These are phyloP conservation scores for Nemania serpens DNA, from an alignment of 2,329 filamentous ascomycete species.

Conservation along the genomic window DNA sequence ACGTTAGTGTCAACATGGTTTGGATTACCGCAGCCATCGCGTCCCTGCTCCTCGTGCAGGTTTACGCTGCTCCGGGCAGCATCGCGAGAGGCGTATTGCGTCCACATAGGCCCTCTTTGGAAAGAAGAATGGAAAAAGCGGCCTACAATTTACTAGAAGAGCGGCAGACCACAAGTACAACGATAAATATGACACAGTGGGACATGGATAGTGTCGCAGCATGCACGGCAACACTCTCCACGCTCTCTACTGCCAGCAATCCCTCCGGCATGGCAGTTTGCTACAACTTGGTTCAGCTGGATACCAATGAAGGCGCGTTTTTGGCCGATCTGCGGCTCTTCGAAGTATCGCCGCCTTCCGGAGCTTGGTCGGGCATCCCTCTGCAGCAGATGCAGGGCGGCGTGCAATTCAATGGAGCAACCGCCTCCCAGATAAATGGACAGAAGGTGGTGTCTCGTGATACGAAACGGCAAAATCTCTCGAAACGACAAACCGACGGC, in stretches of 20 bases:
- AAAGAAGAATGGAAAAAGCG: constrained; percentile 26
- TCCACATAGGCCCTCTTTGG: constrained; percentile 22
- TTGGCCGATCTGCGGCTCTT: constrained; percentile 78
- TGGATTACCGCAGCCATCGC: constrained; percentile 43
- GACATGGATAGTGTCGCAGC: constrained; percentile 58
- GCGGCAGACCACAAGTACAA: constrained; percentile 32
- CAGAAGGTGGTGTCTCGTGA: constrained; percentile 8
- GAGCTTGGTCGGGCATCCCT: constrained; percentile 56
- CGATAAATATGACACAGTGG: constrained; percentile 62
- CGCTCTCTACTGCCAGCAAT: constrained; percentile 65
- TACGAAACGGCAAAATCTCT: background rate
- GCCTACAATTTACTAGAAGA: constrained; percentile 27
- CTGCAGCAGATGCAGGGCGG: constrained; percentile 59
- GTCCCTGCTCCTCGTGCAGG: constrained; percentile 44
- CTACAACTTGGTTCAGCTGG: constrained; percentile 77
- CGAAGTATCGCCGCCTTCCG: constrained; percentile 65
- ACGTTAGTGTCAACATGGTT: constrained; percentile 41
- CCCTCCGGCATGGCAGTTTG: constrained; percentile 79
- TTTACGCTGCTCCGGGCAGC: constrained; percentile 41
- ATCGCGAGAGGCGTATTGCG: constrained; percentile 26
- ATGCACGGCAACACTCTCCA: constrained; percentile 61
- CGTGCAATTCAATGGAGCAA: constrained; percentile 59
- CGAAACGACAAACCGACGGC: constrained; percentile 31
- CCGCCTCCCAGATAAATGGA: constrained; percentile 45
- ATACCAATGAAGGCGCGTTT: constrained; percentile 71